Evolutionary conservation across 2,329 filamentous ascomycete genomes (phyloP).

Genomic region (Macrophomina pseudophaseolina): DNA sequence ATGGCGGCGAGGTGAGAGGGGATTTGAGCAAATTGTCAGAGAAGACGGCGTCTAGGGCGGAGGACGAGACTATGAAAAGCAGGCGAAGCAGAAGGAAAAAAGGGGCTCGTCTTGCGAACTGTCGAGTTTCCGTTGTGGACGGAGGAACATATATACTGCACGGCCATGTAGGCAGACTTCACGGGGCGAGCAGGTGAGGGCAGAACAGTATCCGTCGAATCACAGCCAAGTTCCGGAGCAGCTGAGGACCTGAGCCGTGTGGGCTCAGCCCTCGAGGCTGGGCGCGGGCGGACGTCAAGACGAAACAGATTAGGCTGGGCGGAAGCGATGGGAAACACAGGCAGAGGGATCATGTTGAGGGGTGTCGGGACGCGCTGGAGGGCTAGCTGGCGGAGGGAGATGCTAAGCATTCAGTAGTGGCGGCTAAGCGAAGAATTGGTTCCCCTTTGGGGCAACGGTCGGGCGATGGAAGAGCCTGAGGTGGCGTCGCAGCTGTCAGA

Average conservation of each 20-base stretch:
- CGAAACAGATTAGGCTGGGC: not conserved
- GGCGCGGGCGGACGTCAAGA: not conserved
- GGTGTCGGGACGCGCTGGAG: not conserved
- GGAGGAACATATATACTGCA: conserved; percentile 5
- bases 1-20: conserved; percentile 26
- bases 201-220: not conserved
- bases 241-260: not conserved
- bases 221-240: not conserved
- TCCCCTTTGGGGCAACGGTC: not conserved
- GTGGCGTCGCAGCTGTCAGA: conserved; percentile 9
- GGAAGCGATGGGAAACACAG: not conserved
- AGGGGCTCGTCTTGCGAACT: not conserved
- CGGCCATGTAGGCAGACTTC: not conserved
- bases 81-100: not conserved
- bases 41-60: not conserved
- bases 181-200: not conserved
- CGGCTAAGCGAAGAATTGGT: not conserved
- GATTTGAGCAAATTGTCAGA: not conserved
- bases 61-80: not conserved
- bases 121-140: not conserved
- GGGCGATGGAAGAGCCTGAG: not conserved
- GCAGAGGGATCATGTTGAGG: not conserved
- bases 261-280: not conserved
- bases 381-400: not conserved
- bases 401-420: conserved; percentile 14